phyloP scores from a whole-genome alignment of 257 asterid species.

The Gardenia jasminoides region DNA sequence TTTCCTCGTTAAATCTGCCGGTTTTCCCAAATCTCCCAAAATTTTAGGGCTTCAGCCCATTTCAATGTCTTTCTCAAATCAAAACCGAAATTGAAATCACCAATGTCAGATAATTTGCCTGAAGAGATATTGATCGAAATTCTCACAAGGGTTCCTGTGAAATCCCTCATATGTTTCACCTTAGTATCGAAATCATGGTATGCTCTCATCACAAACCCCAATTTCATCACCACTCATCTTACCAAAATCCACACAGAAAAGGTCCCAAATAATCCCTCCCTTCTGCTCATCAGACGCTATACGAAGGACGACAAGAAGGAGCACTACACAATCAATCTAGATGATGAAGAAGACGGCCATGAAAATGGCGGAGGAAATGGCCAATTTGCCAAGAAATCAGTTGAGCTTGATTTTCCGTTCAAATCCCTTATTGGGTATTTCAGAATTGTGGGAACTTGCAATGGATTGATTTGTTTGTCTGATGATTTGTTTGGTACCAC shows the following conservation, averaged over 20 bases:
- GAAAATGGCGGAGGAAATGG: not conserved
- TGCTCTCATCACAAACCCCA: conserved; percentile 40
- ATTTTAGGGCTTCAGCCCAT: not conserved
- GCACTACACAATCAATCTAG: conserved; percentile 29
- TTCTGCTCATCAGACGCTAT: conserved; percentile 41
- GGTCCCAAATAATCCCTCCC: not conserved
- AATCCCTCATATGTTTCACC: conserved; percentile 43
- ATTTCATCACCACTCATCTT: conserved; percentile 41
- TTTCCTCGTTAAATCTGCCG: not conserved
- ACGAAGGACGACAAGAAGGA: conserved; percentile 29
- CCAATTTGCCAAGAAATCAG: conserved; percentile 17
- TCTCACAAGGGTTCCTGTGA: conserved; percentile 42
- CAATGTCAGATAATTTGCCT: conserved; percentile 52
- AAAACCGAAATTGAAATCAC: not conserved
- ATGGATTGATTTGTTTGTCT: conserved; percentile 53
- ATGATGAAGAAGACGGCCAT: conserved; percentile 11
- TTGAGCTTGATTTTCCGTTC: conserved; percentile 37
- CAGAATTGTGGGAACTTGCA: conserved; percentile 56
- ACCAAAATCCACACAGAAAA: conserved; percentile 11
- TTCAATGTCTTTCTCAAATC: not conserved
- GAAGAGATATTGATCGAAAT: conserved; percentile 43
- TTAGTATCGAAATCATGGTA: conserved; percentile 53
- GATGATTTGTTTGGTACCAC: conserved; percentile 38
- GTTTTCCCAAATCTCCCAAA: too few relatives aligned
- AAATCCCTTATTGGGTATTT: conserved; percentile 39